Evolutionary conservation across 2,329 filamentous ascomycete genomes (phyloP).

Genomic region (Fusarium falciforme): DNA sequence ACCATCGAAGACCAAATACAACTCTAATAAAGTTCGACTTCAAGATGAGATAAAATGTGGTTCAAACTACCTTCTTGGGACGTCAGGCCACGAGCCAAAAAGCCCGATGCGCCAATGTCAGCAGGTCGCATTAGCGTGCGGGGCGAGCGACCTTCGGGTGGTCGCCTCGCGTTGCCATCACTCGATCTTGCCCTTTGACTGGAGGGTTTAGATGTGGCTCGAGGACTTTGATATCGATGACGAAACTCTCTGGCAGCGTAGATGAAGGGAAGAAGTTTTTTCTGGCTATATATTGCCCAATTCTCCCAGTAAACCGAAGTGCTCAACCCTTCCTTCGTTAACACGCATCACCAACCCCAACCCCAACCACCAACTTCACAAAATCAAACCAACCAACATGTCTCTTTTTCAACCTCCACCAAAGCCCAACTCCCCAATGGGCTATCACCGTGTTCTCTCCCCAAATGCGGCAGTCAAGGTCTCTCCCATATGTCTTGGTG

Average conservation of each 20-base stretch:
- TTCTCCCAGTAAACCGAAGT: background rate
- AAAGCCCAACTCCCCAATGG: slow-evolving; percentile 31
- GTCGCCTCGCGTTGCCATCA: background rate
- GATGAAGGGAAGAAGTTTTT: background rate
- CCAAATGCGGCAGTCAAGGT: slow-evolving; percentile 40
- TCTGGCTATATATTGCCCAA: background rate
- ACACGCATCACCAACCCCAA: background rate
- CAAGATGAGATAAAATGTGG: background rate
- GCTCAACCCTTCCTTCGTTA: background rate
- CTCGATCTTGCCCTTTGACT: background rate
- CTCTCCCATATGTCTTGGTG: slow-evolving; percentile 41
- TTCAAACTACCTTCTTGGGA: background rate
- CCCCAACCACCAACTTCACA: background rate
- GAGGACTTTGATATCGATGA: background rate
- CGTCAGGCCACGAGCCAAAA: background rate
- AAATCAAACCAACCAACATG: background rate
- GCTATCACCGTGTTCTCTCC: slow-evolving; percentile 37
- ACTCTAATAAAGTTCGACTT: background rate
- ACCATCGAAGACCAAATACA: background rate
- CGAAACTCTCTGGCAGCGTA: background rate
- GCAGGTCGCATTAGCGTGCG: slow-evolving; percentile 1
- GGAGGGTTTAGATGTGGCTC: background rate
- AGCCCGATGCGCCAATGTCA: background rate
- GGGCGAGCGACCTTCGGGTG: background rate
- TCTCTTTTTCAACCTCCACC: slow-evolving; percentile 3